Conservation (phyloP, 345 rosid genomes). For the Citrus reticulata region DNA sequence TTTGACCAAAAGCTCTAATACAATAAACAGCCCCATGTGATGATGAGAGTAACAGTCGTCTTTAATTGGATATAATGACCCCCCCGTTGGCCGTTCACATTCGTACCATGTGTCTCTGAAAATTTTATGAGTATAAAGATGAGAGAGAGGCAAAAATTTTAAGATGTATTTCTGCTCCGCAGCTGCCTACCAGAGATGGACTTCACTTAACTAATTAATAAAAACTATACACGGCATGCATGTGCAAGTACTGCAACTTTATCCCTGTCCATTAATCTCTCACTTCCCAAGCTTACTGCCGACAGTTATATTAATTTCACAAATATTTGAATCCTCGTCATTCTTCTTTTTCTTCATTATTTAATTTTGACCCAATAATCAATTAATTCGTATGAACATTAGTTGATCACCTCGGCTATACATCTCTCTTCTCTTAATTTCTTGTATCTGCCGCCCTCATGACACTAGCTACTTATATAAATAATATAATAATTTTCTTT, state of each 20-base stretch:
- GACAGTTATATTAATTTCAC: not conserved
- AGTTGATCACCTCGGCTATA: no score
- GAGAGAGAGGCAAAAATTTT: not conserved
- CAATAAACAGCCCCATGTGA: constrained; percentile 32
- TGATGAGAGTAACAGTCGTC: not conserved
- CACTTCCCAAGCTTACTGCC: not conserved
- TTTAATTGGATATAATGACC: not conserved
- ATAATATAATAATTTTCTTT: no score
- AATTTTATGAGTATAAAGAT: not conserved
- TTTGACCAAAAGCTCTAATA: constrained; percentile 5
- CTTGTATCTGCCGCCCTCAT: no score
- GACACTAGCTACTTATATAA: no score
- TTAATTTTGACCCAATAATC: no score
- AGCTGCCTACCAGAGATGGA: not conserved
- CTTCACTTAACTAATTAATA: not conserved
- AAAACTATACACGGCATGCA: constrained; percentile 1
- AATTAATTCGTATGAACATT: no score
- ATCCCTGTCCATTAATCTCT: not conserved
- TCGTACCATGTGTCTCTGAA: not conserved
- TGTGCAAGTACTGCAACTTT: not conserved
- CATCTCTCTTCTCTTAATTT: no score
- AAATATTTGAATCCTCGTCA: not conserved
- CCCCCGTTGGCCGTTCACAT: constrained; percentile 5
- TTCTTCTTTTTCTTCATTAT: no score
- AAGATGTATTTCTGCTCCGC: not conserved